Evolutionary conservation across 2,329 filamentous ascomycete genomes (phyloP).

Genomic region (Fusarium sp.): DNA sequence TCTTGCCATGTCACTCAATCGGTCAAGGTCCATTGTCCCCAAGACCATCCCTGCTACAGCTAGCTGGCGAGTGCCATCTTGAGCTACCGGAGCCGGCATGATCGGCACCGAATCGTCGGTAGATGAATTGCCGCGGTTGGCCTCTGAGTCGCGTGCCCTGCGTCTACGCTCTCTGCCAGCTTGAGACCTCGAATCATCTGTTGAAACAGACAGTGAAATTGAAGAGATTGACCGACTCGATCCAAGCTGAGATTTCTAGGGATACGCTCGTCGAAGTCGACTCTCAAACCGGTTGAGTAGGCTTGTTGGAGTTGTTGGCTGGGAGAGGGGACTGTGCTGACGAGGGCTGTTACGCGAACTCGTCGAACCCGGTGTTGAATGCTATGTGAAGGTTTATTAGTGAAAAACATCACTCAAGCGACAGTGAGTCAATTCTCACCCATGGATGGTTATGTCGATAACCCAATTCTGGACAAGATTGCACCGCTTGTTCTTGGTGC

Average conservation of each 20-base stretch:
- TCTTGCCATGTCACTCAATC: conserved; percentile 51
- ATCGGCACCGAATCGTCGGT: conserved; percentile 34
- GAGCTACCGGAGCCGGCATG: conserved; percentile 38
- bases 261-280: conserved; percentile 46
- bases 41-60: conserved; percentile 49
- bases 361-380: conserved; percentile 19
- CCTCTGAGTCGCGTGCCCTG: conserved; percentile 51
- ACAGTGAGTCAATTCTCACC: conserved; percentile 2
- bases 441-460: conserved; percentile 2
- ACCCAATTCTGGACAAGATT: conserved; percentile 37
- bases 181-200: conserved; percentile 29
- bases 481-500: conserved; percentile 23
- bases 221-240: conserved; percentile 39
- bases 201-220: conserved; percentile 22
- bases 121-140: conserved; percentile 46
- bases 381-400: conserved; percentile 28
- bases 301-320: conserved; percentile 44
- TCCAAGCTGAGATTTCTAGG: conserved; percentile 44
- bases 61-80: conserved; percentile 45
- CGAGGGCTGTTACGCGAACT: conserved; percentile 26
- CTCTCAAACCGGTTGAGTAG: conserved; percentile 45
- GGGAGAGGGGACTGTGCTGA: conserved; percentile 44
- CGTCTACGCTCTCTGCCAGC: conserved; percentile 52
- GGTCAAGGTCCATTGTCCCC: conserved; percentile 53
- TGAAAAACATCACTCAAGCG: no score